Evolutionary conservation across 164 flowering plant species (phyloP).

Genomic region (Hamamelis virginiana): DNA sequence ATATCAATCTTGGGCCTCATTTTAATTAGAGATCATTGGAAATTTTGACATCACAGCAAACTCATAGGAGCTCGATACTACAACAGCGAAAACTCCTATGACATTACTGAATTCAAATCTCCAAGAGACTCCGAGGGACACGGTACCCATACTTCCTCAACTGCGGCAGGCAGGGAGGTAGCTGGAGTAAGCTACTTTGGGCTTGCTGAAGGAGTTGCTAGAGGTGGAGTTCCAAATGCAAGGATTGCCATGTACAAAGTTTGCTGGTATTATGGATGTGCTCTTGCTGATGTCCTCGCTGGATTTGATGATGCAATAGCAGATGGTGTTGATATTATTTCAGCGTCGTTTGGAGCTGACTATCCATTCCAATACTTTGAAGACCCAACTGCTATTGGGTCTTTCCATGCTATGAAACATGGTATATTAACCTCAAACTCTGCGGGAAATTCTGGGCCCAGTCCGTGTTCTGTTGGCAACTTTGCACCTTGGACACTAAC

Average conservation of each 20-base stretch:
- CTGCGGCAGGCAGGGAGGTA: constrained; percentile 32
- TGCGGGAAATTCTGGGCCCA: constrained; percentile 37
- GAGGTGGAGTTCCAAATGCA: constrained; percentile 36
- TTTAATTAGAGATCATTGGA: too few relatives aligned
- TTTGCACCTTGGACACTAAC: constrained; percentile 34
- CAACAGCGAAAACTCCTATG: constrained; percentile 5
- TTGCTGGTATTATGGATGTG: constrained; percentile 34
- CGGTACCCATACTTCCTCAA: constrained; percentile 39
- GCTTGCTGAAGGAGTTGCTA: constrained; percentile 31
- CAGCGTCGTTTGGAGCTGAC: constrained; percentile 28
- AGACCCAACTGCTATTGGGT: constrained; percentile 36
- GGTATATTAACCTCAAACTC: constrained; percentile 34
- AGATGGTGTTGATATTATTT: constrained; percentile 43
- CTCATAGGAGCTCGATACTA: constrained; percentile 38
- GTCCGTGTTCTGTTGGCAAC: constrained; percentile 6
- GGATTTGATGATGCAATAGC: constrained; percentile 44
- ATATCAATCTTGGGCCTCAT: too few relatives aligned
- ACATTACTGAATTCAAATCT: constrained; percentile 12
- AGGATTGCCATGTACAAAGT: constrained; percentile 43
- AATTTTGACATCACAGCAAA: constrained; percentile 25
- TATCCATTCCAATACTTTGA: constrained; percentile 5
- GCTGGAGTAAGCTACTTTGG: constrained; percentile 29
- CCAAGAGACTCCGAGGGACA: constrained; percentile 39
- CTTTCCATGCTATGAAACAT: constrained; percentile 40
- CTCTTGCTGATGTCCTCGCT: constrained; percentile 23